Evolutionary conservation across 176 grass and related monocot genomes (phyloP).

Genomic region (Zoysia pacifica): DNA sequence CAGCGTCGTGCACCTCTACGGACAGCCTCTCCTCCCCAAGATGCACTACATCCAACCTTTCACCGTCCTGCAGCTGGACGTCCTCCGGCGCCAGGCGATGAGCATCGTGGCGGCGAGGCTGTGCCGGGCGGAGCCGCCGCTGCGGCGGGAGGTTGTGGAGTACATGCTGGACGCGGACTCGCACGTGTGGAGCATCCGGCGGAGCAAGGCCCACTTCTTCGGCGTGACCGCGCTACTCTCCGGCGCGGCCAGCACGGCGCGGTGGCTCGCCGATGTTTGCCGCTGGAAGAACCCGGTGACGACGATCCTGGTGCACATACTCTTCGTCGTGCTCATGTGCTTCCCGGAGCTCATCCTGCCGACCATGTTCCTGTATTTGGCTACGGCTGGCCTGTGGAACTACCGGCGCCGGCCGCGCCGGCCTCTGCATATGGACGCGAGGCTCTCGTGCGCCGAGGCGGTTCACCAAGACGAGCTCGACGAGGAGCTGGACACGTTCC

Average conservation of each 20-base stretch:
- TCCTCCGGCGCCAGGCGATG: conserved; percentile 63
- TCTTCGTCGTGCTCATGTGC: conserved; percentile 62
- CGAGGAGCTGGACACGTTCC: conserved; percentile 87
- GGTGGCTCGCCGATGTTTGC: conserved; percentile 61
- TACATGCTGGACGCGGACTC: conserved; percentile 71
- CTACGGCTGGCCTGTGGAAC: conserved; percentile 54
- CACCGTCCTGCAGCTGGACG: conserved; percentile 53
- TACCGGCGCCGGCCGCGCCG: conserved; percentile 48
- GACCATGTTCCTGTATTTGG: conserved; percentile 59
- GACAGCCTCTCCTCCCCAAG: conserved; percentile 56
- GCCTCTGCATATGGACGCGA: conserved; percentile 57
- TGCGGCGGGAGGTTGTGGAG: conserved; percentile 77
- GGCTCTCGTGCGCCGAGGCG: conserved; percentile 66
- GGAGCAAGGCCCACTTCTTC: conserved; percentile 80
- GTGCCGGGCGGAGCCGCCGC: conserved; percentile 59
- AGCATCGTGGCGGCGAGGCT: conserved; percentile 57
- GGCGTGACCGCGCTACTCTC: conserved; percentile 56
- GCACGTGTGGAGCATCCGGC: conserved; percentile 73
- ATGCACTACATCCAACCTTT: conserved; percentile 66
- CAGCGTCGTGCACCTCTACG: conserved; percentile 54
- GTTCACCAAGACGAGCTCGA: conserved; percentile 62
- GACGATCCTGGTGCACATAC: conserved; percentile 54
- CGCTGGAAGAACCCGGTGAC: conserved; percentile 61
- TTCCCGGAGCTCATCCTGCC: conserved; percentile 76
- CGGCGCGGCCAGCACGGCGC: conserved; percentile 31